Percentiles rank a stretch among this genome's conserved stretches.
Conservation (phyloP, 441 rosid genomes). For the Brassica balearica region DNA sequence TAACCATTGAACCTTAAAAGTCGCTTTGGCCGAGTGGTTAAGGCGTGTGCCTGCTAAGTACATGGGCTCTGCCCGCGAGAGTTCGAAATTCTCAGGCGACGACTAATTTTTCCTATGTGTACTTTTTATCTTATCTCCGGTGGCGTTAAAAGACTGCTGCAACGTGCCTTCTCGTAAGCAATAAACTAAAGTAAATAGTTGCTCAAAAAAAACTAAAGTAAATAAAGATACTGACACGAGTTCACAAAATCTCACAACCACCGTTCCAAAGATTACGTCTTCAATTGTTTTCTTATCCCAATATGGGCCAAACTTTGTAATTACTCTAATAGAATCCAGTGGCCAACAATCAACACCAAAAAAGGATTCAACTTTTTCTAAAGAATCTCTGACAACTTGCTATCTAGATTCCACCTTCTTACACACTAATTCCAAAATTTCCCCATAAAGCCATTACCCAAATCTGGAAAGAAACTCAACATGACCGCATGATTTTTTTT, state of each 20-base stretch:
- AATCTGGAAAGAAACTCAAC: slow-evolving; percentile 24
- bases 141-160: slow-evolving; percentile 56
- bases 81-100: slow-evolving; percentile 99
- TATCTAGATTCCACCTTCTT: slow-evolving; percentile 3
- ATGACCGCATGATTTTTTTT: slow-evolving; percentile 21
- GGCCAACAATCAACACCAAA: background rate
- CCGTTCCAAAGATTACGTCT: background rate
- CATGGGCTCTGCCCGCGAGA: slow-evolving; percentile 99
- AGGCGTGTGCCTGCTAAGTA: slow-evolving; percentile 99
- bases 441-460: slow-evolving; percentile 29
- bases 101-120: background rate
- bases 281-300: slow-evolving; percentile 17
- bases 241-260: background rate
- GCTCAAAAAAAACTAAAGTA: background rate
- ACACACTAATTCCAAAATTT: slow-evolving; percentile 17
- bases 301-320: background rate
- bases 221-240: background rate
- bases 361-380: background rate
- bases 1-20: background rate
- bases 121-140: slow-evolving; percentile 50
- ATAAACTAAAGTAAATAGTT: background rate
- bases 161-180: slow-evolving; percentile 35
- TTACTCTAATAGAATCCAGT: slow-evolving; percentile 26
- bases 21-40: slow-evolving; percentile 91
- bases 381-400: slow-evolving; percentile 36